Conservation (phyloP, 2,329 filamentous ascomycete genomes). For the Alternaria atra region DNA sequence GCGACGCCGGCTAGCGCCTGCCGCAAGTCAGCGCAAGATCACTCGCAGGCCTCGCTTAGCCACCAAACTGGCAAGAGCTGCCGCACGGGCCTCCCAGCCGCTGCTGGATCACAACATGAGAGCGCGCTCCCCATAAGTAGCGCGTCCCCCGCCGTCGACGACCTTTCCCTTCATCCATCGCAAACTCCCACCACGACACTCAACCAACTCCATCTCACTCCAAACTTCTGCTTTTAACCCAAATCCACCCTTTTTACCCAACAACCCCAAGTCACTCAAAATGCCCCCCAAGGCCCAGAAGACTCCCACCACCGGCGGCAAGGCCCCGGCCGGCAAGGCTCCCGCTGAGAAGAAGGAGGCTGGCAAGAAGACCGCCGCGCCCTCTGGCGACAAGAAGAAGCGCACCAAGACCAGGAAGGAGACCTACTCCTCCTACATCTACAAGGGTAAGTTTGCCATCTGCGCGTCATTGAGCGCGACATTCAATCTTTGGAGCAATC, state of each 20-base stretch:
- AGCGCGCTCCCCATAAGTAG: slow-evolving; percentile 54
- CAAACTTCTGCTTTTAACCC: slow-evolving; percentile 19
- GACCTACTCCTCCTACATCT: slow-evolving; percentile 99
- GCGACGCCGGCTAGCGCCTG: slow-evolving; percentile 26
- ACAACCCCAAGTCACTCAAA: slow-evolving; percentile 53
- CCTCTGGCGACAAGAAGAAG: slow-evolving; percentile 99
- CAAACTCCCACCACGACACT: slow-evolving; percentile 47
- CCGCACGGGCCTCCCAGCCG: slow-evolving; percentile 44
- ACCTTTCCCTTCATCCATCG: slow-evolving; percentile 52
- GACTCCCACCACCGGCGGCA: slow-evolving; percentile 93
- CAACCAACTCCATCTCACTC: slow-evolving; percentile 34
- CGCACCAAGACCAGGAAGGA: slow-evolving; percentile 99
- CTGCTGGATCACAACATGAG: slow-evolving; percentile 52
- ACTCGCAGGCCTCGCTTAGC: slow-evolving; percentile 37
- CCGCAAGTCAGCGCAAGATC: slow-evolving; percentile 31
- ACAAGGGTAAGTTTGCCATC: slow-evolving; percentile 80
- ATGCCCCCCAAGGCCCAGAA: slow-evolving; percentile 99
- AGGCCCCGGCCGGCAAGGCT: slow-evolving; percentile 82
- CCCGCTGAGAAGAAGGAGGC: slow-evolving; percentile 99
- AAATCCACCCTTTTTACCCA: slow-evolving; percentile 19
- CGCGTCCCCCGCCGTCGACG: slow-evolving; percentile 53
- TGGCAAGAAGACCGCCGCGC: slow-evolving; percentile 96
- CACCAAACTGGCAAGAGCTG: slow-evolving; percentile 34
- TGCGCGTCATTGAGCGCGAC: slow-evolving; percentile 21
- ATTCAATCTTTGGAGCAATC: background rate